Evolutionary conservation across 306 rosid genomes (phyloP).

Genomic region (Carpinus viminea): DNA sequence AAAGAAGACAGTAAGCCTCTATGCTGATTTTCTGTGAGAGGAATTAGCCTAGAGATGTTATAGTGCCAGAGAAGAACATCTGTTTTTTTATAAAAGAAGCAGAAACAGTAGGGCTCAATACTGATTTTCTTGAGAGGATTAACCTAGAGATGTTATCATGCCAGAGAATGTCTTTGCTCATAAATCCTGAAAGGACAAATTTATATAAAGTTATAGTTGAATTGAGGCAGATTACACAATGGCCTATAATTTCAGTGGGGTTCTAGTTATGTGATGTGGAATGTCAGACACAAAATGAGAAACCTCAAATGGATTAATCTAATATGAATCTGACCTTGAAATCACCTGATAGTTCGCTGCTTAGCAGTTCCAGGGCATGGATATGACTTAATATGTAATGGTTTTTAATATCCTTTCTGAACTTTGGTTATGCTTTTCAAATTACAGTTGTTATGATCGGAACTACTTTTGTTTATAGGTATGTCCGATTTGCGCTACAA

Average conservation of each 20-base stretch:
- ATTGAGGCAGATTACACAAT: not conserved
- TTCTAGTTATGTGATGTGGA: not conserved
- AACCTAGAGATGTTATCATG: not conserved
- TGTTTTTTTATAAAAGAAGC: not conserved
- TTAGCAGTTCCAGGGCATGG: slow-evolving; percentile 10
- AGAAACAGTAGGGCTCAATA: not conserved
- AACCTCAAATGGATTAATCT: slow-evolving; percentile 12
- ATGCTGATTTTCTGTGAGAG: too few relatives aligned
- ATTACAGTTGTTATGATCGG: slow-evolving; percentile 29
- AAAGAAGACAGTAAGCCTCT: too few relatives aligned
- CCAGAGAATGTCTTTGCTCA: not conserved
- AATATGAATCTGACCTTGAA: slow-evolving; percentile 9
- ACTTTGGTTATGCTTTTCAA: slow-evolving; percentile 14
- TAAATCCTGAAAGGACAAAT: not conserved
- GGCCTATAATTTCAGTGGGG: not conserved
- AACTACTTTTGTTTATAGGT: slow-evolving; percentile 46
- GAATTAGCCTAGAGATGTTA: too few relatives aligned
- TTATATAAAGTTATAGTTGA: not conserved
- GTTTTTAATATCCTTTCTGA: slow-evolving; percentile 1
- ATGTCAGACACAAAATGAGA: slow-evolving; percentile 12
- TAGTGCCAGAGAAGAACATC: too few relatives aligned
- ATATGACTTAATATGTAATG: slow-evolving; percentile 3
- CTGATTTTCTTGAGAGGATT: not conserved
- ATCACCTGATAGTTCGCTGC: not conserved
- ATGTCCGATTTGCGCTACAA: slow-evolving; percentile 63